Evolutionary conservation across 495 filamentous ascomycete species (phyloP), one percentile per base, ranked within the genome.

Genomic region (Podospora anserina): DNA sequence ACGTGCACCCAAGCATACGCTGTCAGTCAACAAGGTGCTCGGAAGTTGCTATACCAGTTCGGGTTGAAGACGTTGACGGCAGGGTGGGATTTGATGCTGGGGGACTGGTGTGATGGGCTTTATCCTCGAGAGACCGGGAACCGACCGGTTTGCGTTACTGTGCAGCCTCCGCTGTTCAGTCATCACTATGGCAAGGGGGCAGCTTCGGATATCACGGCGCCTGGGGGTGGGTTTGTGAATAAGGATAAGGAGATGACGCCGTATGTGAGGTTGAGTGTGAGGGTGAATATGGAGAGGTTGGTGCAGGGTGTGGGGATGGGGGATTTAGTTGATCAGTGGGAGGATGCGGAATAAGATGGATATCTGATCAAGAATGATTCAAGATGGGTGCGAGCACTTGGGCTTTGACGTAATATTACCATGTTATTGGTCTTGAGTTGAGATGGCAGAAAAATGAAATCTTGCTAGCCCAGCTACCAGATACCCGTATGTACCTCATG

Each of bases 1-100:
- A 73, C 75, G 0, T 85, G 82, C 70, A 84, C 78, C 1, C 78
- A 83, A 28, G 81, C 82, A 0, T 85, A 84, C 61, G 82, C 82
- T 11, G 82, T 85, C 13, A 80, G 76, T 28, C 77, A 78, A 62
- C 68, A 70, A 18, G 82, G 82, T 5, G 82, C 81, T 11, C 75
- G 80, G n/a, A 82, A 79, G 69, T 64, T 84, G 27, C 69, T 84
- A 20, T 77, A 70, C 67, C 71, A 74, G 70, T 82, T 83, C 71
- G 74, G 78, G 1, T 39, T 80, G 20, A 56, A 72, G 65, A 75
- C 71, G 9, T 74, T 81, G 61, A 78, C 78, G 15, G 64, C 70
- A 4, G 79, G 81, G 16, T 84, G 80, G 78, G 82, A 84, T 39
- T 68, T 82, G 64, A 79, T 82, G 75, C 63, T 84, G 60, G 71